phyloP scores from a whole-genome alignment of 805 yeast species.

The Ogataea trehaloabstinens region DNA sequence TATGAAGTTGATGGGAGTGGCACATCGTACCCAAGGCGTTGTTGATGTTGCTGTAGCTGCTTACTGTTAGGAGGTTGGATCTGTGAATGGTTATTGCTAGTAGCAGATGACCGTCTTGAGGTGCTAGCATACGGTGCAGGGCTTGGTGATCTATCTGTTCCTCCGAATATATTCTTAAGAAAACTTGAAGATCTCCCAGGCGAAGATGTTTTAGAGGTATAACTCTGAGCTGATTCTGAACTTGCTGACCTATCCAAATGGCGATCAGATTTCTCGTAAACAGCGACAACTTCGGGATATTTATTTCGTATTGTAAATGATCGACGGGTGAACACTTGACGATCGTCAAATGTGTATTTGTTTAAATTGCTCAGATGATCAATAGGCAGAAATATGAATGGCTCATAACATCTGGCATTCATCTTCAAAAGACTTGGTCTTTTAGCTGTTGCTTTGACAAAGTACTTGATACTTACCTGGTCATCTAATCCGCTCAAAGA shows the following conservation, averaged over 20 bases:
- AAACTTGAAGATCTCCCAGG: slow-evolving; percentile 24
- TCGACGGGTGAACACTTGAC: slow-evolving; percentile 45
- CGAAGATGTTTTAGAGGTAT: slow-evolving; percentile 5
- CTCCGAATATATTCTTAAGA: slow-evolving; percentile 28
- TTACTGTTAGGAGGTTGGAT: no score
- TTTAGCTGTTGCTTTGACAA: slow-evolving; percentile 59
- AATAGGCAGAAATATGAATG: slow-evolving; percentile 54
- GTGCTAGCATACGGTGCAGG: slow-evolving; percentile 11
- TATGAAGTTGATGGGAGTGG: slow-evolving; percentile 5
- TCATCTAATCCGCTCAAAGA: slow-evolving; percentile 22
- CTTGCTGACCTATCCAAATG: slow-evolving; percentile 5
- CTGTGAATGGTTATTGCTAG: slow-evolving; percentile 2
- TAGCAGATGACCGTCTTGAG: slow-evolving; percentile 12
- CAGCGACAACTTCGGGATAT: slow-evolving; percentile 44
- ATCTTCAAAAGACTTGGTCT: slow-evolving; percentile 46
- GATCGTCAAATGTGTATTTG: slow-evolving; percentile 30
- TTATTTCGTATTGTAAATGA: slow-evolving; percentile 38
- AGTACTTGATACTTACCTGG: slow-evolving; percentile 45
- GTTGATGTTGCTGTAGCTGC: neutral
- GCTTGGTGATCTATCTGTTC: slow-evolving; percentile 8
- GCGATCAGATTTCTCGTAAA: slow-evolving; percentile 22
- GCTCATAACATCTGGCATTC: slow-evolving; percentile 46
- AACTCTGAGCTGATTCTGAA: slow-evolving; percentile 1
- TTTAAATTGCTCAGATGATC: slow-evolving; percentile 29
- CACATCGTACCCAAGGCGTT: slow-evolving; percentile 1